A percentile compares a stretch with the other conserved stretches of the same genome.
These are phyloP conservation scores for Chrysoporthe cubensis DNA, from an alignment of 2,329 filamentous ascomycete species.

Conservation along the genomic window DNA sequence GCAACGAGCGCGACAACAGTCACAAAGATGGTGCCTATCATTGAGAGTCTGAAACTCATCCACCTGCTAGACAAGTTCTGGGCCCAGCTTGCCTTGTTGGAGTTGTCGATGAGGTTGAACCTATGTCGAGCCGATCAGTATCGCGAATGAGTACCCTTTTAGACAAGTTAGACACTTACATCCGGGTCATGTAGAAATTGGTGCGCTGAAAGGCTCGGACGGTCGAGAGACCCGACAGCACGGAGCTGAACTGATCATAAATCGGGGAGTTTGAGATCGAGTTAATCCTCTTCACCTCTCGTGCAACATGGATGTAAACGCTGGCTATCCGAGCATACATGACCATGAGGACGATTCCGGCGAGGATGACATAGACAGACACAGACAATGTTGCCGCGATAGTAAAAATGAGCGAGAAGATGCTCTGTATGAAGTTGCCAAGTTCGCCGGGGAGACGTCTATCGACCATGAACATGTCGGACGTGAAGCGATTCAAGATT, in stretches of 20 bases:
- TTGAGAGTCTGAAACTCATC: constrained; percentile 45
- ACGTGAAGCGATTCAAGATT: constrained; percentile 48
- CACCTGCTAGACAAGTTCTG: constrained; percentile 39
- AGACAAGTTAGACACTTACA: constrained; percentile 28
- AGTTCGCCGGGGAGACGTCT: constrained; percentile 38
- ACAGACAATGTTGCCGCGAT: constrained; percentile 42
- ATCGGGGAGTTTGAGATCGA: constrained; percentile 46
- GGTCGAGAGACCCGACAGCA: constrained; percentile 46
- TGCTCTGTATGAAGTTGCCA: constrained; percentile 36
- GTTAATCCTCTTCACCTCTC: constrained; percentile 47
- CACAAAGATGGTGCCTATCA: constrained; percentile 45
- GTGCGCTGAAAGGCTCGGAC: constrained; percentile 46
- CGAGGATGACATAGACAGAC: constrained; percentile 41
- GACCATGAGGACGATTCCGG: constrained; percentile 40
- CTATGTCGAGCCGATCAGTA: constrained; percentile 12
- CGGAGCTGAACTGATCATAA: constrained; percentile 47
- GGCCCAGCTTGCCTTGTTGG: constrained; percentile 39
- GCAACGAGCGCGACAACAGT: constrained; percentile 41
- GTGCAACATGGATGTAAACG: constrained; percentile 43
- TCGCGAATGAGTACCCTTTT: neutral
- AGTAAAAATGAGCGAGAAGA: constrained; percentile 41
- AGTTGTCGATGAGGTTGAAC: constrained; percentile 39
- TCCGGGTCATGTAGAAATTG: constrained; percentile 41
- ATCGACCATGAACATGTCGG: constrained; percentile 45
- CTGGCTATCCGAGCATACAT: constrained; percentile 41